These are phyloP conservation scores for Sarocladiaceae sp. DNA, from an alignment of 2,329 filamentous ascomycete genomes.

Conservation along the genomic window DNA sequence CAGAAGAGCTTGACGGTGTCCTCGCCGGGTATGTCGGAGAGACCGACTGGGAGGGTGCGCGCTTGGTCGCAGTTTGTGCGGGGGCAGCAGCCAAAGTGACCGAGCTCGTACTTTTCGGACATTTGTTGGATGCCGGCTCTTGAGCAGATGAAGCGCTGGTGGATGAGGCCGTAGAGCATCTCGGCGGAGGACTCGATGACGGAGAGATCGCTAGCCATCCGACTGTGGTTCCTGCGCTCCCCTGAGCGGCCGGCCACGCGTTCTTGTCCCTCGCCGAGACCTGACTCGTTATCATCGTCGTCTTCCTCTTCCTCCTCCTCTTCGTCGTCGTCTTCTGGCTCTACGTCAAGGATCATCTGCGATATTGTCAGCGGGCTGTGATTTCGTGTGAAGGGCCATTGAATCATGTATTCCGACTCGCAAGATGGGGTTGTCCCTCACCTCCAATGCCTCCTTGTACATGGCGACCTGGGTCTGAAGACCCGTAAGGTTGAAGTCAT, in stretches of 20 bases:
- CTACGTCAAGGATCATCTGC: constrained; percentile 94
- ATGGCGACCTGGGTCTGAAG: constrained; percentile 92
- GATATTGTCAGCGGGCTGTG: no score
- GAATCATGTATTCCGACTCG: neutral
- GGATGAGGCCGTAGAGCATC: constrained; percentile 94
- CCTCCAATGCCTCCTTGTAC: constrained; percentile 97
- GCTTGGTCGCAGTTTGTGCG: constrained; percentile 86
- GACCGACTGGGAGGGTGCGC: constrained; percentile 85
- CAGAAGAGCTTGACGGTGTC: constrained; percentile 99
- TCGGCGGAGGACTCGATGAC: constrained; percentile 98
- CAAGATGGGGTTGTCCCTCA: constrained; percentile 22
- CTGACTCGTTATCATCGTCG: constrained; percentile 66
- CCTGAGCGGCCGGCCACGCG: constrained; percentile 36
- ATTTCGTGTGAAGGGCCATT: no score
- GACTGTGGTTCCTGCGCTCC: constrained; percentile 71
- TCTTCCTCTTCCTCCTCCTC: constrained; percentile 75
- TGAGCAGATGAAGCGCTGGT: constrained; percentile 97
- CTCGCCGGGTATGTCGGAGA: constrained; percentile 90
- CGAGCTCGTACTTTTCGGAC: constrained; percentile 97
- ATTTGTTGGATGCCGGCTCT: constrained; percentile 96
- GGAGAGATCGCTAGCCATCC: constrained; percentile 86
- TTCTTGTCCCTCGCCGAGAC: constrained; percentile 52
- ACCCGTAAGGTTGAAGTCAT: constrained; percentile 98
- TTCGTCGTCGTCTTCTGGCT: constrained; percentile 89
- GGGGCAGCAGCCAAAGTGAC: constrained; percentile 95